Evolutionary conservation across 805 yeast species (phyloP), one percentile per base, ranked within the genome.

Genomic region (Jamesozyma gamospora): DNA sequence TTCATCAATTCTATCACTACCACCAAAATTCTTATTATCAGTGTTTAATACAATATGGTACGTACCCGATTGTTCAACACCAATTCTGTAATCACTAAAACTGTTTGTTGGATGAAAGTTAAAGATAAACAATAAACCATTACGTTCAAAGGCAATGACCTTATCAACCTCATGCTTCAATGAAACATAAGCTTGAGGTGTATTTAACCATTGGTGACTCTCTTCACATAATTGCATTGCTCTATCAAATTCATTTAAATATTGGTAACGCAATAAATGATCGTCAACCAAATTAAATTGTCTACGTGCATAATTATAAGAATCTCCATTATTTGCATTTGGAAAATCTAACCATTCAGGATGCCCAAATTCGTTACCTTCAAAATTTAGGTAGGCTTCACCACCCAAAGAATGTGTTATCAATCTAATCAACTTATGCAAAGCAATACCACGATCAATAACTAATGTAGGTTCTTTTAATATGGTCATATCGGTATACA

Each of bases 281-380:
- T 92, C 96, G 40, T 81, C 79, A 28, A 81, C 74, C 50, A 90
- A 71, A 54, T 86, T 86, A 71, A 88, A 92, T 63, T 90, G 98
- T 53, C 98, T 76, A 56, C 97, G 75, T 2, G 96, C 96, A 55
- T 92, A 90, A 64, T 84, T 92, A 64, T 83, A 90, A 15, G 92
- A 80, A 58, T 86, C 87, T 21, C 72, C 72, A 62, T 90, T 92
- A 28, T 95, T 96, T 24, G 48, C 80, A 53, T 96, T 77, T 12
- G 98, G 97, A 71, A 90, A 92, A 62, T 90, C 98, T 38, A 92
- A 73, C 98, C 98, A 90, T 60, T 90, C 98, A 3, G 97, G 98
- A 55, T 90, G 98, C 14, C 98, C 98, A 65, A 92, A 90, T 64
- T 90, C 98, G 55, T 90, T 90, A 42, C 98, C 97, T 68, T 90